Evolutionary conservation across 768 basidiomycete genomes (phyloP), one percentile per base, ranked within the genome.

Genomic region (Suillus variegatus): DNA sequence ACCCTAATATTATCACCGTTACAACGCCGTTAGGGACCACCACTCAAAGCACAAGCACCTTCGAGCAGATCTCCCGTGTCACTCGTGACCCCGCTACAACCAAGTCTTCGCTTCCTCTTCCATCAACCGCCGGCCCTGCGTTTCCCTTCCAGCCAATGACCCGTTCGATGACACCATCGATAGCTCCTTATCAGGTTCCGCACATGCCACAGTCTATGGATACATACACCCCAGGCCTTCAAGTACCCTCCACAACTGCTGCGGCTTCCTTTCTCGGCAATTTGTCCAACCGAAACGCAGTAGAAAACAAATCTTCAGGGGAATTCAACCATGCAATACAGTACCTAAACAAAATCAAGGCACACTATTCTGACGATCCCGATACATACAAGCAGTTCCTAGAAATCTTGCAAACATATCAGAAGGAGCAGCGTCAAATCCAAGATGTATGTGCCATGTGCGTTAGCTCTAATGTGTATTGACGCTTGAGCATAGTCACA

Each of bases 301-400:
- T 82, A 46, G 86, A 87, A 68, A 79, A 80, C 67, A 85, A 85
- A 62, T 82, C 85, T 14, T 75, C 83, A 13, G 85, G 82, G 66
- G 90, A 98, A 73, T 97, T 95, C 80, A 90, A 92, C 76, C 91
- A 97, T 72, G 97, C 97, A 16, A 99, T 99, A 68, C 89, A 94
- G 71, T 99, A 96, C 76, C 89, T 99, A 71, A 98, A 97, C 85
- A 97, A 96, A 82, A 99, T 99, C 82, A 99, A 99, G 80, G 89
- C 88, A 20, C 89, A 95, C 25, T 99, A 91, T 77, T 79, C 86
- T 13, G 88, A 91, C 68, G 95, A 97, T 66, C 88, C 91, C n/a
- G 94, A 95, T 71, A 95, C 91, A 40, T 95, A 95, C 79, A 94
- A 94, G 76, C 89, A 92, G 72, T 95, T 95, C 73, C 79, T 95